Evolutionary conservation across 441 rosid genomes (phyloP).

Genomic region (Melastoma candidum): DNA sequence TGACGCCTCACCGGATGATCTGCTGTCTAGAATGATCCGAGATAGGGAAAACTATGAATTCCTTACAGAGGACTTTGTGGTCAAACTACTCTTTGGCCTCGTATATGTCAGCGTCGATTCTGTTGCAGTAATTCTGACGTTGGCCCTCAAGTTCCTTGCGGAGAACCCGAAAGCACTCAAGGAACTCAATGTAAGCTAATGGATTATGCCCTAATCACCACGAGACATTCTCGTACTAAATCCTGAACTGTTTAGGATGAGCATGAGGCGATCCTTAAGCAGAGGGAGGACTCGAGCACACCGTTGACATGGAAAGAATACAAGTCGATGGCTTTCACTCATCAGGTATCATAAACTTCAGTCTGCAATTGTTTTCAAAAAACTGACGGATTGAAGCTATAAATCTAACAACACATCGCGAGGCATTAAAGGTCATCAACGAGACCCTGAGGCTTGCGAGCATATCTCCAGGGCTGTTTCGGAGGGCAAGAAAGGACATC

Average conservation of each 20-base stretch:
- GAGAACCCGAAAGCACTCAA: slow-evolving; percentile 10
- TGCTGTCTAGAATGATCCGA: slow-evolving; percentile 10
- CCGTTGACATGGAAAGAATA: slow-evolving; percentile 26
- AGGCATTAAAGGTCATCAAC: slow-evolving; percentile 1
- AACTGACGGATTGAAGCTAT: too few relatives aligned
- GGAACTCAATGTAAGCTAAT: slow-evolving; percentile 1
- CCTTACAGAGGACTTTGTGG: slow-evolving; percentile 11
- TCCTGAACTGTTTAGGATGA: slow-evolving; percentile 15
- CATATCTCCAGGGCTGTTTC: slow-evolving; percentile 5
- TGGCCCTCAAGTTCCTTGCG: slow-evolving; percentile 10
- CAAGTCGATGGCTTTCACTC: slow-evolving; percentile 25
- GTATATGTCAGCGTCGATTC: slow-evolving; percentile 17
- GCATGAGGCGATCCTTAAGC: slow-evolving; percentile 17
- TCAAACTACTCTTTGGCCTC: slow-evolving; percentile 14
- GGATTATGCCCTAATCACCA: too few relatives aligned
- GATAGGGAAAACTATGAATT: slow-evolving; percentile 10
- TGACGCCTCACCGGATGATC: slow-evolving; percentile 12
- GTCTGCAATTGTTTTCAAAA: neutral
- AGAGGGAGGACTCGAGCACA: slow-evolving; percentile 10
- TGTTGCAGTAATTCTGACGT: slow-evolving; percentile 8
- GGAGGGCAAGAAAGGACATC: slow-evolving; percentile 2
- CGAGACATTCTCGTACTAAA: too few relatives aligned
- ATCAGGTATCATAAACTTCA: slow-evolving; percentile 6
- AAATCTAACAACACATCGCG: neutral
- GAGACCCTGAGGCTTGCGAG: slow-evolving; percentile 8